Percentiles rank a stretch among this genome's conserved stretches.
Conservation (phyloP, 176 grass and related monocot species). For the Eleusine indica region DNA sequence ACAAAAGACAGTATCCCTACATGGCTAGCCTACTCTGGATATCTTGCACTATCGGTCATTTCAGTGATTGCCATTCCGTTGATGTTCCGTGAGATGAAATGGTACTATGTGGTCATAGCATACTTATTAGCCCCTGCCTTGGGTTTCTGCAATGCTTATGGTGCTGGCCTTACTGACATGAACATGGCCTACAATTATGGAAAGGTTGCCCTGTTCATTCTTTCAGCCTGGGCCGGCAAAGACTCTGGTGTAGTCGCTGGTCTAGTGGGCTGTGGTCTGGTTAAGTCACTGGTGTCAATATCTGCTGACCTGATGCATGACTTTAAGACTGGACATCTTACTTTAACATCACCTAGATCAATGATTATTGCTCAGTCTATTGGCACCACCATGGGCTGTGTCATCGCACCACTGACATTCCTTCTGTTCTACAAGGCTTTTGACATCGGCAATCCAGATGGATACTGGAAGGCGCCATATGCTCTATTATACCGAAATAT, state of each 20-base stretch:
- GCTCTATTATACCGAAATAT: slow-evolving; percentile 97
- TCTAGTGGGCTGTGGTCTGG: slow-evolving; percentile 84
- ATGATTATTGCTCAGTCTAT: slow-evolving; percentile 92
- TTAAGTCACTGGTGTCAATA: slow-evolving; percentile 90
- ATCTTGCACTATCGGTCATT: slow-evolving; percentile 55
- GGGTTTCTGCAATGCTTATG: slow-evolving; percentile 98
- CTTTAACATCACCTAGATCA: slow-evolving; percentile 85
- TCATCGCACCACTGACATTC: slow-evolving; percentile 85
- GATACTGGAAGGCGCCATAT: slow-evolving; percentile 94
- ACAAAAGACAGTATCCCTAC: slow-evolving; percentile 60
- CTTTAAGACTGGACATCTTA: slow-evolving; percentile 95
- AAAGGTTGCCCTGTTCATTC: slow-evolving; percentile 85
- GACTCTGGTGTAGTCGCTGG: slow-evolving; percentile 89
- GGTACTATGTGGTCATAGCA: slow-evolving; percentile 90
- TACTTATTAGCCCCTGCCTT: slow-evolving; percentile 86
- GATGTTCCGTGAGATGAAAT: slow-evolving; percentile 92
- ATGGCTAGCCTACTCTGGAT: slow-evolving; percentile 79
- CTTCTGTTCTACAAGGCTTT: slow-evolving; percentile 95
- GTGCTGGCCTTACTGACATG: slow-evolving; percentile 92
- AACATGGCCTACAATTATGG: slow-evolving; percentile 99
- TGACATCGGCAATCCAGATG: slow-evolving; percentile 93
- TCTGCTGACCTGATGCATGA: slow-evolving; percentile 98
- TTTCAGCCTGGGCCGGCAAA: slow-evolving; percentile 82
- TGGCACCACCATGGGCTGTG: slow-evolving; percentile 90
- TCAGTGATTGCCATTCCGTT: slow-evolving; percentile 66